Base-by-base conservation (phyloP, 1,284 basidiomycete species). In the Sporisorium scitamineum region DNA sequence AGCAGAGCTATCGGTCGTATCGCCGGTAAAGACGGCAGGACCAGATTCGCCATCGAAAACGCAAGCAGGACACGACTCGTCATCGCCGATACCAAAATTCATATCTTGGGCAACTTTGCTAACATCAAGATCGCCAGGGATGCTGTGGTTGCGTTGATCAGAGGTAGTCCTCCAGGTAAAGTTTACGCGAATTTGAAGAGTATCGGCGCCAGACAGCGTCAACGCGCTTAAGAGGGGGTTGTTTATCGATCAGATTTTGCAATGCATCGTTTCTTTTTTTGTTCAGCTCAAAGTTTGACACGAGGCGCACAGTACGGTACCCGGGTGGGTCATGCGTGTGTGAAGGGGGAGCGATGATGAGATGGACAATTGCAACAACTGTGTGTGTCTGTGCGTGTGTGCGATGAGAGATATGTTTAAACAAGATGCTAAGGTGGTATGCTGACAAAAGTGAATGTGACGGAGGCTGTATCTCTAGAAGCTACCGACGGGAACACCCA, bases 11-110 rank as follows among this genome's bases (percentile, higher is more conserved):
- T 99, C 68, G 96, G 95, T 47, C 94, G 96, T 79, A 97, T 99
- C 84, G 96, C 96, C 9, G 96, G 96, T 11, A 95, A 99, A 85
- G 94, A 97, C 76, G 96, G 96, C 53, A 95, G 97, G 87, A 98
- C 96, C 3, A 94, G 97, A 84, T 98, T 97, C 86, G 96, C 96
- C 0, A 98, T 99, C 63, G 96, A 99, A 88, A 99, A 99, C 82
- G 91, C 95, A 2, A 95, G 92, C 80, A 90, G 96, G 66, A 99
- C 96, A 24, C 92, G 96, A 39, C 95, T 99, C 63, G 94, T 99
- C 34, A 90, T 99, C 44, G 96, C 96, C 24, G 96, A 99, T 86
- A 96, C 94, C 92, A 95, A 95, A 90, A 95, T 96, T 32, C 94
- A 95, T 80, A 95, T 96, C 77, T 90, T 96, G 86, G 94, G 94